A percentile compares a stretch with the other conserved stretches of the same genome.
Evolutionary conservation across 768 basidiomycete species (phyloP).

Genomic region (Pleurotus citrinopileatus): DNA sequence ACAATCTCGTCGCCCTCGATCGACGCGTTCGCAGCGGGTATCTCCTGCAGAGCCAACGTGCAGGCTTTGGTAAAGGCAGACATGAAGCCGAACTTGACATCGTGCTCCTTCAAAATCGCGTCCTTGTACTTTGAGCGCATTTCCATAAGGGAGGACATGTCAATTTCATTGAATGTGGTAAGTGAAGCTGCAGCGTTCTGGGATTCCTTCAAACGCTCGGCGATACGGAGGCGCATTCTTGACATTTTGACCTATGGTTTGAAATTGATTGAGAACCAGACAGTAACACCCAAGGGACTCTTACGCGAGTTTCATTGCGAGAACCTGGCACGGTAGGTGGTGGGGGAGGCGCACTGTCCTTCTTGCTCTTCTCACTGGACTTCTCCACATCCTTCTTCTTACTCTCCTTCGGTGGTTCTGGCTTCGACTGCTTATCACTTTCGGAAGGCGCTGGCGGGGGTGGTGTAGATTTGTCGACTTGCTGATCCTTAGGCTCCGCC

Average conservation of each 20-base stretch:
- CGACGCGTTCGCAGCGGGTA: slow-evolving; percentile 90
- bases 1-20: slow-evolving; percentile 95
- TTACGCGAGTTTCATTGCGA: slow-evolving; percentile 83
- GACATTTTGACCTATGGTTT: slow-evolving; percentile 97
- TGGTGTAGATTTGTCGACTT: slow-evolving; percentile 43
- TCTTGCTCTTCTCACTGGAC: slow-evolving; percentile 28
- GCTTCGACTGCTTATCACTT: slow-evolving; percentile 24
- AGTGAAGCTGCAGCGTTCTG: slow-evolving; percentile 96
- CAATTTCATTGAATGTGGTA: slow-evolving; percentile 99
- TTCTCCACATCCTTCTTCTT: slow-evolving; percentile 25
- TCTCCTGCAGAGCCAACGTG: slow-evolving; percentile 81
- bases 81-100: slow-evolving; percentile 98
- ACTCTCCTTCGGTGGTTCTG: slow-evolving; percentile 16
- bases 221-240: slow-evolving; percentile 96
- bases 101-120: slow-evolving; percentile 82
- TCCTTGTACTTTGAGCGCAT: slow-evolving; percentile 97
- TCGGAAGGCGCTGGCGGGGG: slow-evolving; percentile 41
- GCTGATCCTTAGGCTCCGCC: slow-evolving; percentile 44
- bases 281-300: no score
- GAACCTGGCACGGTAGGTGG: slow-evolving; percentile 39
- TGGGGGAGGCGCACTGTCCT: slow-evolving; percentile 22
- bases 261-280: no score
- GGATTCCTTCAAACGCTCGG: slow-evolving; percentile 96
- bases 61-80: slow-evolving; percentile 91
- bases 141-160: slow-evolving; percentile 94